phyloP scores from a whole-genome alignment of 2,329 filamentous ascomycete species.

The Alternaria dauci region DNA sequence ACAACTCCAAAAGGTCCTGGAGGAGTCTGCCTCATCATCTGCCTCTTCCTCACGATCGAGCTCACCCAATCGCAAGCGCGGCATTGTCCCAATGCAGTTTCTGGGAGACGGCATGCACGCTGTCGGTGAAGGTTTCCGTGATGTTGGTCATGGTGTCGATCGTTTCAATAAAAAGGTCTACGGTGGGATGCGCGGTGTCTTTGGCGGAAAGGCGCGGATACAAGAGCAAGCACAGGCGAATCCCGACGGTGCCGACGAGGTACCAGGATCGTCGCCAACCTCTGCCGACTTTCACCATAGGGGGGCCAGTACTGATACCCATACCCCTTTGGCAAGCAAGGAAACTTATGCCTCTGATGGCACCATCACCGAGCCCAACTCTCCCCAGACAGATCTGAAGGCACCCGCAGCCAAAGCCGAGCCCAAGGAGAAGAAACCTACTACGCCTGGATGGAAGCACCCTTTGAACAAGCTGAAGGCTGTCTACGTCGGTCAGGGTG shows the following conservation, averaged over 20 bases:
- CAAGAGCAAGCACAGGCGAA: constrained; percentile 20
- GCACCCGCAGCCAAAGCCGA: constrained; percentile 29
- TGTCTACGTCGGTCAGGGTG: constrained; percentile 28
- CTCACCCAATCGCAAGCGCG: constrained; percentile 43
- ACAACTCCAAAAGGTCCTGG: constrained; percentile 57
- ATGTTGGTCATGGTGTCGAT: constrained; percentile 57
- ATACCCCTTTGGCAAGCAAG: constrained; percentile 39
- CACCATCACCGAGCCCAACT: constrained; percentile 31
- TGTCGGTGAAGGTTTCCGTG: constrained; percentile 58
- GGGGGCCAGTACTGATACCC: constrained; percentile 45
- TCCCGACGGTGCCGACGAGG: constrained; percentile 32
- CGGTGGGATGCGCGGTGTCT: constrained; percentile 50
- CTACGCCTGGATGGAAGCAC: constrained; percentile 24
- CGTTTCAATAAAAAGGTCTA: constrained; percentile 51
- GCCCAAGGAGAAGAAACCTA: constrained; percentile 20
- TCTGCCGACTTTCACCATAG: constrained; percentile 38
- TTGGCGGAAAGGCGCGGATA: constrained; percentile 33
- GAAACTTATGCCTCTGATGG: constrained; percentile 37
- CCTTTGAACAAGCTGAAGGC: constrained; percentile 37
- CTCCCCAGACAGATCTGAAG: constrained; percentile 30
- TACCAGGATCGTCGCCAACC: constrained; percentile 34
- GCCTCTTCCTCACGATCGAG: constrained; percentile 48
- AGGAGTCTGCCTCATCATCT: constrained; percentile 42
- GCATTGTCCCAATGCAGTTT: constrained; percentile 55
- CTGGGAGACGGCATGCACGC: constrained; percentile 56